These are phyloP conservation scores for Eucalyptus erythrocorys DNA, from an alignment of 345 rosid genomes.

Conservation along the genomic window DNA sequence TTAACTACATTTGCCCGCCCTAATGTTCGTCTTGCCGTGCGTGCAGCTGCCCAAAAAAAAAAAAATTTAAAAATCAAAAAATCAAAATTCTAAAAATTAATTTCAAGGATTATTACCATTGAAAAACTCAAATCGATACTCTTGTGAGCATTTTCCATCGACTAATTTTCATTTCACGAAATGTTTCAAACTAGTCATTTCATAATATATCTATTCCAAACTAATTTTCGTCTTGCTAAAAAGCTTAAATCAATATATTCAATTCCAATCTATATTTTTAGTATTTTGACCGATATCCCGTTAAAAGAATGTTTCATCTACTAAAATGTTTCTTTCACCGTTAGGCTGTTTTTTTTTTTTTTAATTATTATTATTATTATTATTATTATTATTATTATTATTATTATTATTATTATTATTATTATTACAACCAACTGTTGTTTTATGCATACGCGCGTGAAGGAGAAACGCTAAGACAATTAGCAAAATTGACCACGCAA, in stretches of 20 bases:
- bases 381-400: too few relatives aligned
- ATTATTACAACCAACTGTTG: neutral
- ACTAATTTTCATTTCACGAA: neutral
- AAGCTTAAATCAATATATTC: neutral
- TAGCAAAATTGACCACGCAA: neutral
- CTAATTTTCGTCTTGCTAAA: rapidly evolving
- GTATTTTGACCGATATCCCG: neutral
- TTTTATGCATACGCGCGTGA: neutral
- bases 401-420: too few relatives aligned
- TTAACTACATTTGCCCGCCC: neutral
- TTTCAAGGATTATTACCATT: neutral
- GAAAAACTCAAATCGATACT: neutral
- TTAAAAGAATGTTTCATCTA: neutral
- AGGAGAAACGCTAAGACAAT: neutral
- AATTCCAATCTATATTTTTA: rapidly evolving
- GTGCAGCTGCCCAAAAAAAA: neutral
- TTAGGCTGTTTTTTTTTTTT: neutral
- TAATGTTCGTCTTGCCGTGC: neutral
- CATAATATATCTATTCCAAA: rapidly evolving
- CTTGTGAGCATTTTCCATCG: rapidly evolving
- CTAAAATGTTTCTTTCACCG: neutral
- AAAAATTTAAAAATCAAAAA: rapidly evolving
- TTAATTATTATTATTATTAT: too few relatives aligned
- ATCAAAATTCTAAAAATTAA: too few relatives aligned
- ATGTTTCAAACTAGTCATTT: rapidly evolving